Evolutionary conservation across 2,329 filamentous ascomycete species (phyloP), one percentile per base, ranked within the genome.

Genomic region (Curvularia sp.): DNA sequence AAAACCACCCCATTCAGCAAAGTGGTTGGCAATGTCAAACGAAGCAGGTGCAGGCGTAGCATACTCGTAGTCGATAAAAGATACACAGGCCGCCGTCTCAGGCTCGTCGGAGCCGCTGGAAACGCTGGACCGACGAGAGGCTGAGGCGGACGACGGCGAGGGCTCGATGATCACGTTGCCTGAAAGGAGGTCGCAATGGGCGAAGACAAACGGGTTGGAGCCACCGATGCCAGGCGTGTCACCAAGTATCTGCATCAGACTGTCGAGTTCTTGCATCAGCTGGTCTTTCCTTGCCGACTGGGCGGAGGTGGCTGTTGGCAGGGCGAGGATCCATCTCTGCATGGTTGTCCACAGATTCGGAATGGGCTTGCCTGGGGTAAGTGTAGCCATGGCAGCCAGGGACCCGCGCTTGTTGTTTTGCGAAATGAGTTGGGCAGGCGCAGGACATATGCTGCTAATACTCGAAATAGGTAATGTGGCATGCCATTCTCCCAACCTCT

Each of bases 11-110:
- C 95, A 99, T 80, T 99, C 95, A 48, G 95, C 93, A 75, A 99
- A 97, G 82, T 99, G 95, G 80, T 99, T 99, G 50, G 94, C 90
- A 68, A 99, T 88, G 76, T 99, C 95, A 78, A 99, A 99, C 1
- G 94, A 93, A 4, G 93, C 93, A 1, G 94, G 94, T 0, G 93
- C 94, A 2, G 95, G 93, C 4, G 92, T 95, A 13, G 93, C 93
- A 78, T 99, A 99, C 78, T 99, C 95, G 81, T 98, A 99, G 80
- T 99, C 95, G 76, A 99, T 99, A 79, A 99, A 98, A 73, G 72
- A 70, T 28, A 78, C 75, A 38, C 65, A 68, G 12, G 71, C 70
- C 3, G 74, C 65, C 15, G 71, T 58, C 51, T 72, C 68, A 28
- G 66, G 62, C 49, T 72, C 68, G 53, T 73, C 69, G 6, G 74